Conservation (phyloP, 257 asterid species). For the Gentiana straminea region DNA sequence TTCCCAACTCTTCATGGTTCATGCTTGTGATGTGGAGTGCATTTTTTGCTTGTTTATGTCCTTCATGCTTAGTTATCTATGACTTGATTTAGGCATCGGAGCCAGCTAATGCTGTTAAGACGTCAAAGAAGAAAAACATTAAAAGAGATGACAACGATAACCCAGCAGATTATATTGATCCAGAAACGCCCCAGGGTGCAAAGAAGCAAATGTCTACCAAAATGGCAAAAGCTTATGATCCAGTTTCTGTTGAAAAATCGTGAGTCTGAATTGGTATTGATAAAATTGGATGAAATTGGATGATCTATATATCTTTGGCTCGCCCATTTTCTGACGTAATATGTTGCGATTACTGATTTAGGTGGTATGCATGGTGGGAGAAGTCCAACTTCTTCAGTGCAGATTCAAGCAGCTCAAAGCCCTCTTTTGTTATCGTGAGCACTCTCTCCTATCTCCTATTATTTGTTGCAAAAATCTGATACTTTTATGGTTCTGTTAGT, state of each 20-base stretch:
- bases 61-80: not conserved
- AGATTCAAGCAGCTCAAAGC: constrained; percentile 72
- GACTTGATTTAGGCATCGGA: constrained; percentile 46
- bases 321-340: not conserved
- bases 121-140: constrained; percentile 60
- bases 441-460: constrained; percentile 8
- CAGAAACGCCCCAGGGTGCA: constrained; percentile 66
- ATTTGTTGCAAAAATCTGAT: not conserved
- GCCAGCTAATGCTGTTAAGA: constrained; percentile 38
- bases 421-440: constrained; percentile 82
- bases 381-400: constrained; percentile 77
- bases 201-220: constrained; percentile 67
- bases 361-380: constrained; percentile 99
- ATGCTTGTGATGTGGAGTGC: not conserved
- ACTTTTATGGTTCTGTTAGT: not conserved
- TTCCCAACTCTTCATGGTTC: not conserved
- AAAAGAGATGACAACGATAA: constrained; percentile 68
- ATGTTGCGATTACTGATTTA: constrained; percentile 15
- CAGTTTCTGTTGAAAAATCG: constrained; percentile 79
- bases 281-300: not conserved
- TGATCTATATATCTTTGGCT: not conserved
- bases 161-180: constrained; percentile 66
- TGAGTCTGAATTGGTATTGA: constrained; percentile 20
- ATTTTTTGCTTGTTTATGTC: constrained; percentile 1
- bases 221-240: constrained; percentile 80